Base-by-base conservation (phyloP, 2,329 filamentous ascomycete species). In the Penicillium crustosum region DNA sequence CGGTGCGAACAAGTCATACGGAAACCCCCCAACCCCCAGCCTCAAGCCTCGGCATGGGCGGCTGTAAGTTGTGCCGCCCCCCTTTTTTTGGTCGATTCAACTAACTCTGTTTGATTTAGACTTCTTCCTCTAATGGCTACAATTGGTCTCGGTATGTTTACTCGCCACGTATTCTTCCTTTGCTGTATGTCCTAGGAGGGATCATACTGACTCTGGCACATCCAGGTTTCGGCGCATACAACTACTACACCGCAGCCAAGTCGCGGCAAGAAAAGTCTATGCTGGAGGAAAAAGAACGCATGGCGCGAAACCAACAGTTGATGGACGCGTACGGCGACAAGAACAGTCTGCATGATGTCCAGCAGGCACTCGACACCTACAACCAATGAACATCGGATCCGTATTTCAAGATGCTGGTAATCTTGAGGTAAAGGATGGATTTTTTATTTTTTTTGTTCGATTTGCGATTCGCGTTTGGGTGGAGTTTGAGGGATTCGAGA, bases 281-380 rank as follows among this genome's bases (percentile, higher is more conserved):
- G n/a, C 42, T 53, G 9, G 66, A 71, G 41, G 72, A 74, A 56
- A 62, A 75, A 59, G 63, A 74, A 49, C 62, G 73, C 2, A 67
- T 74, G 2, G 72, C 73, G 27, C 71, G 66, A 51, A 77, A 78
- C 53, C 68, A 68, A 47, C 66, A 71, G 6, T 61, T 80, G n/a
- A 75, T 79, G 73, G 76, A 80, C 36, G 77, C 78, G 2, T 81
- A 80, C 53, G 78, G 78, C 13, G 75, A 76, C 52, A 75, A 78
- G 60, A 73, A 71, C 13, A 78, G 73, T 45, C 57, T 80, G 47
- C 67, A 74, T 25, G 77, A 80, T 65, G 63, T 81, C n/a, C 70
- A 79, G 61, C 70, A 75, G 38, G 78, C 78, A 17, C 68, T 80
- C 66, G 70, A 78, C 35, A 68, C 75, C 29, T 81, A 80, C 47